Evolutionary conservation across 345 rosid genomes (phyloP), one percentile per base, ranked within the genome.

Genomic region (Euphorbia tirucalli): DNA sequence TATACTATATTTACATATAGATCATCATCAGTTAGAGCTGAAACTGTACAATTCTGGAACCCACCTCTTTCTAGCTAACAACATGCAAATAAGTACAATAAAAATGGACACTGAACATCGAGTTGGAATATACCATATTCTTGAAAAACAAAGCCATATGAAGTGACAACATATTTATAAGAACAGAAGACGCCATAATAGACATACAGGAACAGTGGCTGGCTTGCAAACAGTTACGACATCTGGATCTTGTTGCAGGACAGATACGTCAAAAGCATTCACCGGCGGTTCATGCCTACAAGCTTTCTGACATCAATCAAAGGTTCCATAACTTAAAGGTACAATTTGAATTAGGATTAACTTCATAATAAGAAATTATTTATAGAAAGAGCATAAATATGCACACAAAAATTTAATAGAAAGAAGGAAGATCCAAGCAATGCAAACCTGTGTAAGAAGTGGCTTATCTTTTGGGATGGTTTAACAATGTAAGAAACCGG

Each of bases 221-320:
- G 94, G 98, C 79, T 92, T 92, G 78, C 88, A 90, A 69, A 95
- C 84, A 62, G 96, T 89, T 64, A 95, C 77, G 52, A 92, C 98
- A 64, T 92, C 94, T 0, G 78, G 80, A 73, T 90, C 98, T 57
- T 84, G 83, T 35, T 81, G 81, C 66, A 95, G 98, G 54, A 92
- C 69, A 32, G 75, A 50, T 31, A 95, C 83, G 74, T 79, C 87
- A 78, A 71, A 84, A 71, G 86, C 87, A 87, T 84, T 84, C 64
- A 86, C 94, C 5, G 93, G 94, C 0, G 96, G 96, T 80, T 95
- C 99, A 82, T 90, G 98, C 92, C 99, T 95, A 80, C 78, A 89
- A 74, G 70, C 79, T 74, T 85, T 49, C 48, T 56, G 50, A 64
- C 75, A 79, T 83, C 81, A 82, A 67, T 75, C 18, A 21, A 80